These are phyloP conservation scores for Escovopsis sp. DNA, from an alignment of 2,329 filamentous ascomycete genomes.

Conservation along the genomic window DNA sequence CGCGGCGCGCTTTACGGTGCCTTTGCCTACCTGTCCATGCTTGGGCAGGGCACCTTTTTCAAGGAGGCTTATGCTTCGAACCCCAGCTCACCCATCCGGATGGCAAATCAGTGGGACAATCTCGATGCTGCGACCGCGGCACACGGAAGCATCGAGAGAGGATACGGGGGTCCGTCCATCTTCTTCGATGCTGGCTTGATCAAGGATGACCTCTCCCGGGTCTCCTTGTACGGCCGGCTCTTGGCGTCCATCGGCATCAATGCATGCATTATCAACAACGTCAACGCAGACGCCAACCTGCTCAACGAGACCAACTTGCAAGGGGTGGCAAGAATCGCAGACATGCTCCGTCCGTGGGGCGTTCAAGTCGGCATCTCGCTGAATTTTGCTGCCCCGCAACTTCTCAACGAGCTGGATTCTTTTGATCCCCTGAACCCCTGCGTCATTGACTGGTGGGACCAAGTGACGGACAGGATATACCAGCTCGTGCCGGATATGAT, in stretches of 20 bases:
- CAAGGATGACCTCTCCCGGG: constrained; percentile 43
- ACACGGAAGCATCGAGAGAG: constrained; percentile 47
- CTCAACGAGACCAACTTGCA: constrained; percentile 42
- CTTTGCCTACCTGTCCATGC: constrained; percentile 24
- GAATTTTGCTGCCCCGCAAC: constrained; percentile 51
- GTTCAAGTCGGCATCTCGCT: constrained; percentile 51
- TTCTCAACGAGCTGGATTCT: constrained; percentile 35
- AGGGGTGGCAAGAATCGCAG: constrained; percentile 47
- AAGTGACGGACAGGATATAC: constrained; percentile 46
- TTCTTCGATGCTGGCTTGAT: constrained; percentile 46
- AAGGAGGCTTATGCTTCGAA: constrained; percentile 34
- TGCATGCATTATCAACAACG: constrained; percentile 54
- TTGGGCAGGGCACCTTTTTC: constrained; percentile 44
- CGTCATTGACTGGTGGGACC: constrained; percentile 49
- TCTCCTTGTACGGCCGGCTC: constrained; percentile 48
- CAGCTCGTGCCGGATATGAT: constrained; percentile 48
- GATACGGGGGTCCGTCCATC: constrained; percentile 53
- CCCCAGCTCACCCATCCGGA: constrained; percentile 47
- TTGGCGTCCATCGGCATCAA: constrained; percentile 54
- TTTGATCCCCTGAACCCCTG: constrained; percentile 48
- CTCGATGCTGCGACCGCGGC: constrained; percentile 18
- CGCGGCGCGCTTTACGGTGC: constrained; percentile 3
- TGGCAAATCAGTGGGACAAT: constrained; percentile 65
- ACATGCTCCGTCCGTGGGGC: constrained; percentile 52
- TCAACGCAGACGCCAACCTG: constrained; percentile 50